A percentile compares a stretch with the other conserved stretches of the same genome.
Conservation (phyloP, 2,329 filamentous ascomycete genomes). For the Epichloe gansuensis region DNA sequence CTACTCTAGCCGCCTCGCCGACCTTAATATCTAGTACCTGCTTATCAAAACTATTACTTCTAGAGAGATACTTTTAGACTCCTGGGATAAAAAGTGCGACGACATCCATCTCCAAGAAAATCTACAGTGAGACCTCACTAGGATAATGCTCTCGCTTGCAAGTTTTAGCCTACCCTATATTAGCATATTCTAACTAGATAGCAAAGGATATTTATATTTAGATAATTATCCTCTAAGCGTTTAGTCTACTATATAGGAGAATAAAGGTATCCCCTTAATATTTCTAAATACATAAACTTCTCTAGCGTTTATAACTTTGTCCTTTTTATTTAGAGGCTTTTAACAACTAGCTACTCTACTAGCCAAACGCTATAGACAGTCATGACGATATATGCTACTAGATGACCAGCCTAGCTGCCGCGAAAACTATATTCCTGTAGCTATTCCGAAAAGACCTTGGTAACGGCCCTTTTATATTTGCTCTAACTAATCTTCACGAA, state of each 20-base stretch:
- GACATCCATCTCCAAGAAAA: conserved; percentile 9
- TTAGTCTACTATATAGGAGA: neutral
- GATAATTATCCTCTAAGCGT: conserved; percentile 9
- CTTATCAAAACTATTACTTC: conserved; percentile 11
- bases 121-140: conserved; percentile 18
- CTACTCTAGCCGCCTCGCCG: conserved; percentile 3
- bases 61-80: neutral
- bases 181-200: conserved; percentile 15
- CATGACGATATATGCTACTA: neutral
- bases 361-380: neutral
- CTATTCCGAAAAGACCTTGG: conserved; percentile 12
- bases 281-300: neutral
- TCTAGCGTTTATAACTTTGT: neutral
- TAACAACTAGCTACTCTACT: neutral
- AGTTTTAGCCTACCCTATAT: conserved; percentile 17
- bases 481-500: conserved; percentile 20
- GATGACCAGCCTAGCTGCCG: neutral
- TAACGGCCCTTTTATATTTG: conserved; percentile 17
- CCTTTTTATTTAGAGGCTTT: neutral
- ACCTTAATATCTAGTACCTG: conserved; percentile 11
- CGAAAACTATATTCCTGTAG: neutral
- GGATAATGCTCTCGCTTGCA: conserved; percentile 19
- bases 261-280: neutral
- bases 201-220: conserved; percentile 19
- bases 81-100: neutral